These are phyloP conservation scores for Aspergillus ibericus DNA, from an alignment of 2,329 filamentous ascomycete genomes.

Conservation along the genomic window DNA sequence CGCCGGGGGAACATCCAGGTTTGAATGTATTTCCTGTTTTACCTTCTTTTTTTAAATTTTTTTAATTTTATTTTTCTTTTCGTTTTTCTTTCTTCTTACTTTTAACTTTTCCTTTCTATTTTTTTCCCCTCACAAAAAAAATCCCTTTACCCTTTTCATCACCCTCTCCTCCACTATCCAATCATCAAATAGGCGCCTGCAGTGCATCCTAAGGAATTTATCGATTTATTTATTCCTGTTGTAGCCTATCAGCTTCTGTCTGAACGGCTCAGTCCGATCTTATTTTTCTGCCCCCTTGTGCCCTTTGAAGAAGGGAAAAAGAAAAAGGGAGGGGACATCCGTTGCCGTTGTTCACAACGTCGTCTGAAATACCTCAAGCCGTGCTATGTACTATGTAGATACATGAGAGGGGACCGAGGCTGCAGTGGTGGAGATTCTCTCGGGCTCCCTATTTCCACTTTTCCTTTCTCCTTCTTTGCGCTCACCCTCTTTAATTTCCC, in stretches of 20 bases:
- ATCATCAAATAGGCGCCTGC: neutral
- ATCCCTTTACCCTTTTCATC: neutral
- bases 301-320: neutral
- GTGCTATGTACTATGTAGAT: neutral
- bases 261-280: neutral
- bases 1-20: conserved; percentile 1
- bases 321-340: neutral
- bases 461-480: neutral
- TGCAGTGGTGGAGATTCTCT: neutral
- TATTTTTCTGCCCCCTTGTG: neutral
- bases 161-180: neutral
- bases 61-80: neutral
- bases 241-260: neutral
- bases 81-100: neutral
- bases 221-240: neutral
- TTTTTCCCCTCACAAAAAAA: neutral
- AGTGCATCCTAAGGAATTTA: neutral
- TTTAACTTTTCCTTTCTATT: neutral
- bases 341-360: neutral
- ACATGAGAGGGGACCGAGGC: neutral
- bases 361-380: neutral
- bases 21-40: conserved; percentile 6
- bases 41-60: conserved; percentile 1
- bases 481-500: neutral
- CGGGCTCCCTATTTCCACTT: neutral